A percentile compares a stretch with the other conserved stretches of the same genome.
Evolutionary conservation across 352 stramenopile genomes (phyloP).

Genomic region (Globisporangium barbulae): DNA sequence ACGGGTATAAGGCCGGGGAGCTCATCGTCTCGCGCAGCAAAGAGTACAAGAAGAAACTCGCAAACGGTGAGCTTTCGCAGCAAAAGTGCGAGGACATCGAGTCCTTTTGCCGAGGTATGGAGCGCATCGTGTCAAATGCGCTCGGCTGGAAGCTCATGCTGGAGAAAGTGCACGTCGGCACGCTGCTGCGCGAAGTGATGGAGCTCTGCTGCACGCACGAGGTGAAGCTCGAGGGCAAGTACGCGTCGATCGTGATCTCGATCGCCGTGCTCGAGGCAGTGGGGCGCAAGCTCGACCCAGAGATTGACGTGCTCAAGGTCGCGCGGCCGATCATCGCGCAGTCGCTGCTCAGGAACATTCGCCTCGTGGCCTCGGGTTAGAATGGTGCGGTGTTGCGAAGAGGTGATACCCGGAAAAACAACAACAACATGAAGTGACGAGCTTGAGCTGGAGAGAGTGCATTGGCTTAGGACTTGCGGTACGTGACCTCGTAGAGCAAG

Average conservation of each 20-base stretch:
- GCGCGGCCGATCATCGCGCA: conserved; percentile 92
- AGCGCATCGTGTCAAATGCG: conserved; percentile 66
- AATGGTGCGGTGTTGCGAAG: neutral
- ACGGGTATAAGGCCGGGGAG: conserved; percentile 76
- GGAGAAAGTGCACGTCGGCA: conserved; percentile 73
- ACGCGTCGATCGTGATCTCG: conserved; percentile 93
- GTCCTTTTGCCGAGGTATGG: conserved; percentile 71
- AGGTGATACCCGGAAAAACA: neutral
- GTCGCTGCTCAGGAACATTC: conserved; percentile 83
- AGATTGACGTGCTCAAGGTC: conserved; percentile 87
- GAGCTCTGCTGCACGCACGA: conserved; percentile 91
- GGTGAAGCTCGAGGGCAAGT: conserved; percentile 93
- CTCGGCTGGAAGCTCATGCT: conserved; percentile 61
- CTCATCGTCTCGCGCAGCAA: conserved; percentile 74
- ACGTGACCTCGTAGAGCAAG: conserved; percentile 70
- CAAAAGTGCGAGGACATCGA: conserved; percentile 70
- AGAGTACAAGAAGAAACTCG: conserved; percentile 21
- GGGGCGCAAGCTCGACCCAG: conserved; percentile 86
- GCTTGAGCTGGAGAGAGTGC: neutral
- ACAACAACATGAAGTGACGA: conserved; percentile 9
- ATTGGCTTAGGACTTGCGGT: conserved; percentile 32
- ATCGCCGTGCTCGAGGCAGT: conserved; percentile 94
- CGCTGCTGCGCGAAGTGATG: conserved; percentile 70
- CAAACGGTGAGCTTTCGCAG: conserved; percentile 25
- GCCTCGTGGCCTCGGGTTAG: conserved; percentile 1